Evolutionary conservation across 2,329 filamentous ascomycete species (phyloP).

Genomic region (Aspergillus piperis): DNA sequence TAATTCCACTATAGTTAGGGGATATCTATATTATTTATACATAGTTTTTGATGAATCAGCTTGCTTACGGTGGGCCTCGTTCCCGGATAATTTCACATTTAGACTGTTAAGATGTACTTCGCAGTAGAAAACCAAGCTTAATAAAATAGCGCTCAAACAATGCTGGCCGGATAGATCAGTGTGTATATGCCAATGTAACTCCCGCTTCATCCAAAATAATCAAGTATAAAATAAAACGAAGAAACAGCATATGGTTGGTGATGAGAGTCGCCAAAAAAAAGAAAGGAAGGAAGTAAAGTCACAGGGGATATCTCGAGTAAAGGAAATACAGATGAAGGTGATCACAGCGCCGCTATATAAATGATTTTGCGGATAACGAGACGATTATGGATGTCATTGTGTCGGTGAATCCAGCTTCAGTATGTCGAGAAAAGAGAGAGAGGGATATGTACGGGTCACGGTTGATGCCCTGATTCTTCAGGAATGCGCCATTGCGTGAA

Average conservation of each 20-base stretch:
- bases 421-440: neutral
- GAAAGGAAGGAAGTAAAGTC: neutral
- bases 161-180: constrained; percentile 3
- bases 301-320: constrained; percentile 1
- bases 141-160: constrained; percentile 2
- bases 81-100: neutral
- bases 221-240: neutral
- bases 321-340: neutral
- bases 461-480: constrained; percentile 8
- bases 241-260: neutral
- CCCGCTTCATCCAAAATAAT: constrained; percentile 10
- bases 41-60: constrained; percentile 5
- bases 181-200: constrained; percentile 9
- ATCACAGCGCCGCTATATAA: neutral
- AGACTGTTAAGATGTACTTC: neutral
- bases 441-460: neutral
- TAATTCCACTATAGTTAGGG: neutral
- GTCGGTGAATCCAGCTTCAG: neutral
- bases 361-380: neutral
- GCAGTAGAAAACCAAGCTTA: neutral
- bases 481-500: constrained; percentile 45
- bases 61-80: neutral
- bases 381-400: neutral
- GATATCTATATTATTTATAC: neutral
- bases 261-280: neutral